A percentile compares a stretch with the other conserved stretches of the same genome.
phyloP scores from a whole-genome alignment of 2,329 filamentous ascomycete species.

The Curvularia lunata region DNA sequence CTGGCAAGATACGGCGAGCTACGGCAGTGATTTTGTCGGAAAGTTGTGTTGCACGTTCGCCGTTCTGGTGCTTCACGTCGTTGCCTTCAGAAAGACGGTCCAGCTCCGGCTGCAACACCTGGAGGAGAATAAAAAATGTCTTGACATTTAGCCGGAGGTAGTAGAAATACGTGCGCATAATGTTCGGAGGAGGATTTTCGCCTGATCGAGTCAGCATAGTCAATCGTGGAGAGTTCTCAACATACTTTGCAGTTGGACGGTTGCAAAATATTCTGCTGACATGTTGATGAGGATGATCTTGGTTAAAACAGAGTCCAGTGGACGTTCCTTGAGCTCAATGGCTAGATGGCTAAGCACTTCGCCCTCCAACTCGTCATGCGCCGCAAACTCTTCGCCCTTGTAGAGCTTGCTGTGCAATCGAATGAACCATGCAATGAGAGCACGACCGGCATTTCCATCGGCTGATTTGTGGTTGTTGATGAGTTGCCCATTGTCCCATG shows the following conservation, averaged over 20 bases:
- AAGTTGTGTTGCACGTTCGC: constrained; percentile 43
- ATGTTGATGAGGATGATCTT: constrained; percentile 88
- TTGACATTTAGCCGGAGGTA: constrained; percentile 79
- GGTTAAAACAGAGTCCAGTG: constrained; percentile 69
- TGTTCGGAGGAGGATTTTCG: constrained; percentile 42
- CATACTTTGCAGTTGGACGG: constrained; percentile 64
- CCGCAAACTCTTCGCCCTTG: constrained; percentile 74
- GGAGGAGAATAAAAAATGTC: constrained; percentile 74
- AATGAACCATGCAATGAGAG: constrained; percentile 81
- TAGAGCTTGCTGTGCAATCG: constrained; percentile 85
- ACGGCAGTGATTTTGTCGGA: constrained; percentile 63
- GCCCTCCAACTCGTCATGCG: constrained; percentile 80
- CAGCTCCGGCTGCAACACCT: constrained; percentile 73
- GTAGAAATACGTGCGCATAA: constrained; percentile 59
- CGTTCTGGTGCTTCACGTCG: constrained; percentile 55
- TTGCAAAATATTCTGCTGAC: constrained; percentile 77
- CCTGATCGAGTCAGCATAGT: constrained; percentile 26
- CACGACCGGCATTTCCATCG: constrained; percentile 62
- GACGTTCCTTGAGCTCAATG: constrained; percentile 72
- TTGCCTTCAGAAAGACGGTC: constrained; percentile 58
- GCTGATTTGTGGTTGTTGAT: constrained; percentile 50
- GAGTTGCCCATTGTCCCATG: constrained; percentile 63
- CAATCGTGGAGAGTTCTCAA: constrained; percentile 25
- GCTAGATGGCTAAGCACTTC: constrained; percentile 82
- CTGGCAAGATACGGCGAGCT: constrained; percentile 67